Evolutionary conservation across 164 flowering plant genomes (phyloP).

Genomic region (Vitis rotundifolia): DNA sequence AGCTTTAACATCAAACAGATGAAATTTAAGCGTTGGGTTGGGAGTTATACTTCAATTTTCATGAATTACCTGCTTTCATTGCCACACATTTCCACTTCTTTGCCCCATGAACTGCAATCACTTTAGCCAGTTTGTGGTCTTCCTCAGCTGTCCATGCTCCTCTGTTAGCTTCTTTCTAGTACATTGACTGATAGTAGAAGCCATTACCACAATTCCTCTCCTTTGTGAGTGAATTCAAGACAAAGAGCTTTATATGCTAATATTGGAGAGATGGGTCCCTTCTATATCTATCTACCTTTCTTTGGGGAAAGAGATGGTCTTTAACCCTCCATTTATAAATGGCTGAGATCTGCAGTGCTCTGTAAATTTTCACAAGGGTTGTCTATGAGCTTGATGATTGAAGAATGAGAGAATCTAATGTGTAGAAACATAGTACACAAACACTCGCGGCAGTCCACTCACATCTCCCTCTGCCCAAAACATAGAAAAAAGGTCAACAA

Average conservation of each 20-base stretch:
- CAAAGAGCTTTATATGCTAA: not conserved
- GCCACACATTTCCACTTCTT: constrained; percentile 32
- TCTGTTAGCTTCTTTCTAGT: constrained; percentile 20
- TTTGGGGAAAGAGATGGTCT: not conserved
- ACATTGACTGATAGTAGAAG: constrained; percentile 11
- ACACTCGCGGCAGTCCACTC: too few relatives aligned
- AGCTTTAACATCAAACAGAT: not conserved
- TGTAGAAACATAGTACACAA: not conserved
- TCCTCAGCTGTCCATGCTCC: constrained; percentile 44
- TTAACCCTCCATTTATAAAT: not conserved
- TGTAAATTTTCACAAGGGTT: not conserved
- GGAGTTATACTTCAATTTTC: too few relatives aligned
- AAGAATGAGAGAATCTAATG: not conserved
- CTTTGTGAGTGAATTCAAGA: not conserved
- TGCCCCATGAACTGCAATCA: constrained; percentile 32
- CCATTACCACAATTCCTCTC: constrained; percentile 6
- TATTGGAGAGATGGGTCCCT: too few relatives aligned
- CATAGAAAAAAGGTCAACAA: not conserved
- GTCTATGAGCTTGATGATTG: not conserved
- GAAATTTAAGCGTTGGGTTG: not conserved
- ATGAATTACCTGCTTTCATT: constrained; percentile 28
- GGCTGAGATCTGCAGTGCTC: not conserved
- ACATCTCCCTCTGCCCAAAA: too few relatives aligned
- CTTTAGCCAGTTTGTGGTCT: constrained; percentile 31
- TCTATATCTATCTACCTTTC: constrained; percentile 12